Base-by-base conservation (phyloP, 106 monocot genomes). In the Iris macrosiphon region DNA sequence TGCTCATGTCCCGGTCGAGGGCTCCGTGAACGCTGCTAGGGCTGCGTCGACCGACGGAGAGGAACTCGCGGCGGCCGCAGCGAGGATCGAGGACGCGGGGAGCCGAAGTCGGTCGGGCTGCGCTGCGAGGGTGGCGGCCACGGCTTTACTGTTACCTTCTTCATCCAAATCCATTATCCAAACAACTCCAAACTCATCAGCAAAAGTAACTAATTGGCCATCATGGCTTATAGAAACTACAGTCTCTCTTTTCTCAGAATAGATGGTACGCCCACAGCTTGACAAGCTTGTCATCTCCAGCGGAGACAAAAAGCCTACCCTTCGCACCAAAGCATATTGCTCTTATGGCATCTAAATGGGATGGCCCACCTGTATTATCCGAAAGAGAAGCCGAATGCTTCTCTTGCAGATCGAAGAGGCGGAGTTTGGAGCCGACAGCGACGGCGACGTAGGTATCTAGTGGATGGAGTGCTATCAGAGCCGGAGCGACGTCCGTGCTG, bases 131-230 rank as follows among this genome's bases (percentile, higher is more conserved):
- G n/a, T n/a, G n/a, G n/a, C 67, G 34, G 49, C 30, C 22, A 38
- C 25, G 37, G 35, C 33, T 45, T 69, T 67, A 21, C 27, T 20
- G 0, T 65, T 60, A 54, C 30, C 57, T 66, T 72, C 63, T 49
- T 59, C 70, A 48, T 54, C 41, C 68, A 95, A 65, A 34, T 39
- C 32, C 7, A 72, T 37, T 29, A 82, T 28, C 95, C 95, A 95
- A 43, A 95, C 72, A 72, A 85, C 71, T 50, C 95, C 95, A 77
- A 95, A 95, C 44, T 95, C 89, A 58, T 95, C 95, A 12, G 89
- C 89, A 72, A 95, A 95, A 65, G 71, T 68, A 67, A 82, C 79
- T 69, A 70, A 85, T 7, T n/a, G 55, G 10, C 69, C 78, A 72
- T 82, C 76, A 47, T 66, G 74, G 67, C 82, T 95, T 47, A 95